These are phyloP conservation scores for Sugiyamaella floridensis DNA, from an alignment of 805 yeast genomes.

Conservation along the genomic window DNA sequence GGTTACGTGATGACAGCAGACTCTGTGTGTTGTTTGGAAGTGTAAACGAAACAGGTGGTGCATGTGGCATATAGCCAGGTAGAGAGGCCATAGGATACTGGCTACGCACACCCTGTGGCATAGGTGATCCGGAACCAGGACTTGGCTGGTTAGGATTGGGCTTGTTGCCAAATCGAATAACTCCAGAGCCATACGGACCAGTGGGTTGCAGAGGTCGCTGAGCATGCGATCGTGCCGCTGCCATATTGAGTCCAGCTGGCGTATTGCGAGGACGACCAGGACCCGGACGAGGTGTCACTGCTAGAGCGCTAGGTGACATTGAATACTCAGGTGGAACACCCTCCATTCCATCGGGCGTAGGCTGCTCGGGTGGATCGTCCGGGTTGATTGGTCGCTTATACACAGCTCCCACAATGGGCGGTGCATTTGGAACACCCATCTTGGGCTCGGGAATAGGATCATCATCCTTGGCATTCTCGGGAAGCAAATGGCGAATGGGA, in stretches of 20 bases:
- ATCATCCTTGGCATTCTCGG: constrained; percentile 61
- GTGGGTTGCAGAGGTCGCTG: background rate
- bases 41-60: constrained; percentile 31
- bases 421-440: constrained; percentile 77
- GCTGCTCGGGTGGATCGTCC: constrained; percentile 52
- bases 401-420: constrained; percentile 92
- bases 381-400: constrained; percentile 68
- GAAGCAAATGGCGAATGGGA: constrained; percentile 72
- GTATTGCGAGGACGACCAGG: background rate
- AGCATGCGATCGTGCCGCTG: background rate
- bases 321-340: background rate
- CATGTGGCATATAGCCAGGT: constrained; percentile 25
- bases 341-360: constrained; percentile 15
- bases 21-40: constrained; percentile 25
- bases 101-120: constrained; percentile 4
- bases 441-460: constrained; percentile 80
- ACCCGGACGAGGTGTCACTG: background rate
- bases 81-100: constrained; percentile 7
- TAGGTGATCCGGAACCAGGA: background rate
- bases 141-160: background rate
- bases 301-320: background rate
- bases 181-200: background rate
- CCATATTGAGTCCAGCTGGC: background rate
- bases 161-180: background rate
- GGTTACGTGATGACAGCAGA: constrained; percentile 16